Conservation (phyloP, 352 stramenopile genomes). For the Globisporangium carolinianum region DNA sequence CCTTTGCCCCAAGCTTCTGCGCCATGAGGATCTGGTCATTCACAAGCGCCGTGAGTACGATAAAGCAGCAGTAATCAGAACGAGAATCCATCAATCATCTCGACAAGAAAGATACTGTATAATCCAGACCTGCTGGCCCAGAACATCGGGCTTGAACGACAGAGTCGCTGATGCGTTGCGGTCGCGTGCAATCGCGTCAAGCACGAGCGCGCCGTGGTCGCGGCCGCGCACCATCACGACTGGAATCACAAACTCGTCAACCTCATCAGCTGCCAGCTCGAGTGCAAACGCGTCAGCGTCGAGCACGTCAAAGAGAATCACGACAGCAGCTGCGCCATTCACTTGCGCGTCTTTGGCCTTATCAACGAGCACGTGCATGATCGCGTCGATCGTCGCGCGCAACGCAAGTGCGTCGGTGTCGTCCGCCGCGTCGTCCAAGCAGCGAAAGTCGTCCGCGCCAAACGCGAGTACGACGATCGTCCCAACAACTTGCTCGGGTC, state of each 20-base stretch:
- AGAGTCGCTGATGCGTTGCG: conserved; percentile 32
- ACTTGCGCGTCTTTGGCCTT: conserved; percentile 70
- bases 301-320: conserved; percentile 66
- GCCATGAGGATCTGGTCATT: conserved; percentile 41
- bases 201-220: conserved; percentile 40
- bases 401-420: conserved; percentile 47
- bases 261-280: conserved; percentile 24
- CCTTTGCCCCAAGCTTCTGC: conserved; percentile 57
- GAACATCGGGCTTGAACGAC: conserved; percentile 58
- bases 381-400: conserved; percentile 45
- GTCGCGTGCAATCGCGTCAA: conserved; percentile 33
- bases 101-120: not conserved
- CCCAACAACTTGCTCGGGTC: conserved; percentile 53
- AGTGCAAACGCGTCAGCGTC: conserved; percentile 61
- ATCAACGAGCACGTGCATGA: conserved; percentile 64
- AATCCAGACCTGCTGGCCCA: conserved; percentile 52
- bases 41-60: not conserved
- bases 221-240: conserved; percentile 62
- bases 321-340: conserved; percentile 38
- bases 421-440: conserved; percentile 9
- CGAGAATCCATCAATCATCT: not conserved
- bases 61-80: not conserved
- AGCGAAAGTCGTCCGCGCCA: conserved; percentile 41
- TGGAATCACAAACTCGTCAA: conserved; percentile 51
- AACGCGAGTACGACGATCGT: conserved; percentile 69